Conservation (phyloP, 305 asterid species). For the Solanum hybrid region DNA sequence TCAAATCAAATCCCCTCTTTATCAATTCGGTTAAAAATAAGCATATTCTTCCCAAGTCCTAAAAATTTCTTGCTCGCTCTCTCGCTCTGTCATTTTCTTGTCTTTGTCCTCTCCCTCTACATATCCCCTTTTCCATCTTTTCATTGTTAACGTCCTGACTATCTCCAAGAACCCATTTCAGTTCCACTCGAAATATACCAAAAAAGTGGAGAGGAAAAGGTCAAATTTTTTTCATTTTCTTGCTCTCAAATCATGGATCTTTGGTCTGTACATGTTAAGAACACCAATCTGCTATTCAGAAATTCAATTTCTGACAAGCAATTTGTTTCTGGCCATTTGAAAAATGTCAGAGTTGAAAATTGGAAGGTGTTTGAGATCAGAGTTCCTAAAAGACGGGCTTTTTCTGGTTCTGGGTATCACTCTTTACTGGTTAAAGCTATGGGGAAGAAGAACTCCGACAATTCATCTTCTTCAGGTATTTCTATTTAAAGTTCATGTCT, state of each 20-base stretch:
- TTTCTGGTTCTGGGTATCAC: conserved; percentile 1
- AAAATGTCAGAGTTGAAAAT: neutral
- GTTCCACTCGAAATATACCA: neutral
- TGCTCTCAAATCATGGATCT: conserved; percentile 3
- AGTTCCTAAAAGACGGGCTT: neutral
- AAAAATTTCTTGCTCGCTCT: neutral
- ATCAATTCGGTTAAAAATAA: neutral
- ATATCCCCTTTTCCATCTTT: neutral
- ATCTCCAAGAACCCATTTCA: neutral
- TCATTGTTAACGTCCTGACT: neutral
- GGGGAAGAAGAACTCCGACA: conserved; percentile 14
- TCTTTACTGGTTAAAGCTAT: conserved; percentile 14
- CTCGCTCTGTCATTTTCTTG: neutral
- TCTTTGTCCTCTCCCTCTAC: neutral
- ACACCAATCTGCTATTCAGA: conserved; percentile 4
- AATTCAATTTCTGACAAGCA: conserved; percentile 6
- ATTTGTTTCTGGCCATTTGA: neutral
- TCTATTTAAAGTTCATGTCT: neutral
- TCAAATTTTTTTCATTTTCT: neutral
- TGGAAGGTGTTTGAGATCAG: conserved; percentile 10
- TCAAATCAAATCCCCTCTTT: neutral
- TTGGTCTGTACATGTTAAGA: conserved; percentile 9
- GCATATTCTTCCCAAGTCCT: neutral
- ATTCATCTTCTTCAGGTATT: conserved; percentile 13
- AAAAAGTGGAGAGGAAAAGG: neutral